Evolutionary conservation across 495 filamentous ascomycete genomes (phyloP).

Genomic region (Saxophila tyrrhenica): DNA sequence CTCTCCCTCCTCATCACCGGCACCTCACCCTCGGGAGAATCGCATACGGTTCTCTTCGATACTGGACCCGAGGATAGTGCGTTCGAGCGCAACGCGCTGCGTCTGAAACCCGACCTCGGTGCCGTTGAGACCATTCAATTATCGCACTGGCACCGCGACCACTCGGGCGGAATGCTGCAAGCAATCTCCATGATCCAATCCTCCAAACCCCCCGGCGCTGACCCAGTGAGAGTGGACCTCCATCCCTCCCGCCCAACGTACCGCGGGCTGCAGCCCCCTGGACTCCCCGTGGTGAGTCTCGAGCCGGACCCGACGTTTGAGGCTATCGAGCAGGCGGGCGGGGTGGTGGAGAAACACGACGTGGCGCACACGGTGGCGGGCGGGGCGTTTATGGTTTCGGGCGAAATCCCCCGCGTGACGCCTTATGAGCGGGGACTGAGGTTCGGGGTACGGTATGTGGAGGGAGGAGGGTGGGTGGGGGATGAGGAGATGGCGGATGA

Average conservation of each 20-base stretch:
- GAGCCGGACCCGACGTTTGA: conserved; percentile 48
- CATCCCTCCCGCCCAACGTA: conserved; percentile 47
- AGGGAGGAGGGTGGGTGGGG: conserved; percentile 39
- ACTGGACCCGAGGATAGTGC: conserved; percentile 46
- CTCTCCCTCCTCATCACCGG: conserved; percentile 47
- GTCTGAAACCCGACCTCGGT: conserved; percentile 37
- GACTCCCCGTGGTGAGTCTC: conserved; percentile 36
- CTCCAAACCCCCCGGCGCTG: conserved; percentile 17
- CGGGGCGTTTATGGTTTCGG: conserved; percentile 45
- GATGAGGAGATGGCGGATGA: conserved; percentile 49
- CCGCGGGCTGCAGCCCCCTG: conserved; percentile 30
- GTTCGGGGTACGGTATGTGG: conserved; percentile 38
- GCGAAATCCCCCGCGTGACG: conserved; percentile 45
- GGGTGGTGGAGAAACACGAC: conserved; percentile 33
- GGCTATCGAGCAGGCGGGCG: conserved; percentile 41
- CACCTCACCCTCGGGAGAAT: no score
- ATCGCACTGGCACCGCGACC: conserved; percentile 54
- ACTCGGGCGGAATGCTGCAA: conserved; percentile 45
- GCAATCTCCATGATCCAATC: conserved; percentile 37
- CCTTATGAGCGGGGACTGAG: conserved; percentile 43
- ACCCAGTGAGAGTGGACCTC: conserved; percentile 37
- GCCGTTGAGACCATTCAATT: conserved; percentile 31
- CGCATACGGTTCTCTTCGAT: conserved; percentile 51
- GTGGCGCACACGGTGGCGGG: conserved; percentile 42
- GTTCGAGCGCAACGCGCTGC: conserved; percentile 44